These are phyloP conservation scores for Stenogyne calaminthoides DNA, from an alignment of 305 asterid species.

Conservation along the genomic window DNA sequence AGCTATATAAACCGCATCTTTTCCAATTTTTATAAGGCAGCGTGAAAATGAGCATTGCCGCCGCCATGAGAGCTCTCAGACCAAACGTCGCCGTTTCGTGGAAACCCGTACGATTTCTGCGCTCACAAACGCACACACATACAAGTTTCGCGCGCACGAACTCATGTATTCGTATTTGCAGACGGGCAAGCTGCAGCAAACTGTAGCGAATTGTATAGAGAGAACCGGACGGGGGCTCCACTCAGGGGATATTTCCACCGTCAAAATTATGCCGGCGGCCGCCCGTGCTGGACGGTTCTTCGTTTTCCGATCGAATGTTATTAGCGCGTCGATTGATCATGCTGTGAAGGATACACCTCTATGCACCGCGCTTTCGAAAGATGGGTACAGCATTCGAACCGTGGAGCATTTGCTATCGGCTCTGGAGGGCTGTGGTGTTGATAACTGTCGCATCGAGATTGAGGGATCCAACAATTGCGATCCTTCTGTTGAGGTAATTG, in stretches of 20 bases:
- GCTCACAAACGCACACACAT: neutral
- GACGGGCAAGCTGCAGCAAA: conserved; percentile 87
- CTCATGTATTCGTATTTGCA: conserved; percentile 38
- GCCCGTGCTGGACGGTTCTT: conserved; percentile 79
- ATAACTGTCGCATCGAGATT: conserved; percentile 80
- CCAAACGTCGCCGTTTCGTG: conserved; percentile 60
- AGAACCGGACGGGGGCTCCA: conserved; percentile 82
- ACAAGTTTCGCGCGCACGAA: neutral
- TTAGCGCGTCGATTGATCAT: conserved; percentile 64
- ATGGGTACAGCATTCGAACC: conserved; percentile 69
- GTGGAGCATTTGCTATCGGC: conserved; percentile 97
- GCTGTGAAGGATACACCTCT: conserved; percentile 64
- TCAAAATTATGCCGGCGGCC: conserved; percentile 61
- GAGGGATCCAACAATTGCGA: conserved; percentile 43
- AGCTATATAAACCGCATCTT: too few species aligned
- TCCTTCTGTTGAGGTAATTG: conserved; percentile 62
- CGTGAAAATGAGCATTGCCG: conserved; percentile 43
- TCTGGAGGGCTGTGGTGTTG: conserved; percentile 87
- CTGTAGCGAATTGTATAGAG: conserved; percentile 60
- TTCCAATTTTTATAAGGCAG: neutral
- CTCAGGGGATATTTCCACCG: conserved; percentile 71
- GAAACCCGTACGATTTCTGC: conserved; percentile 56
- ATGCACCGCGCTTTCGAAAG: conserved; percentile 71
- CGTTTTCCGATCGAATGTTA: conserved; percentile 49
- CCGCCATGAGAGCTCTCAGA: conserved; percentile 50